Conservation (phyloP, 768 basidiomycete genomes). For the Pisolithus microcarpus region DNA sequence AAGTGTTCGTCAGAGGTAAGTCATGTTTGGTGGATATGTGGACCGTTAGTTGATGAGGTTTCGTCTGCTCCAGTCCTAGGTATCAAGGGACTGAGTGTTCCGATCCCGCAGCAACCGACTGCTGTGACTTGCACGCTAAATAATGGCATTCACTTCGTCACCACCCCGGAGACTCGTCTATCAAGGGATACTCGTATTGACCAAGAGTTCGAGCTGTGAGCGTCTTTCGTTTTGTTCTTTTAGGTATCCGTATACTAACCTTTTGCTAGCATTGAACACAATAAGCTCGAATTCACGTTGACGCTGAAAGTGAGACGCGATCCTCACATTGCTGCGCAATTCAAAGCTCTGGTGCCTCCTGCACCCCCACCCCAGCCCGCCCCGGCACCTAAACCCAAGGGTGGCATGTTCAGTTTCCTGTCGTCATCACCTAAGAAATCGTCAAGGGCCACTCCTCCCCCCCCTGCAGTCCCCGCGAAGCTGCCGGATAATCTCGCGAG, state of each 20-base stretch:
- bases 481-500: constrained; percentile 73
- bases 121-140: constrained; percentile 82
- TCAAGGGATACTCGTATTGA: constrained; percentile 57
- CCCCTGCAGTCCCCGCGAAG: constrained; percentile 32
- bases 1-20: constrained; percentile 89
- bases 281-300: constrained; percentile 91
- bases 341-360: constrained; percentile 53
- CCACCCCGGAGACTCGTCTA: constrained; percentile 72
- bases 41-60: background rate
- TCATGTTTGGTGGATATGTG: background rate
- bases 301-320: constrained; percentile 82
- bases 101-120: constrained; percentile 71
- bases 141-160: constrained; percentile 95
- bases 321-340: constrained; percentile 75
- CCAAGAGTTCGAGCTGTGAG: constrained; percentile 88
- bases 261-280: constrained; percentile 70
- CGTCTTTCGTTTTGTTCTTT: constrained; percentile 5
- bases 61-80: constrained; percentile 51
- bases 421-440: constrained; percentile 64
- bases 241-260: too few relatives aligned
- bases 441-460: constrained; percentile 39
- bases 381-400: constrained; percentile 47
- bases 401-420: constrained; percentile 71
- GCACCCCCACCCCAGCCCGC: constrained; percentile 34
- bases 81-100: constrained; percentile 65